Percentiles rank a stretch among this genome's conserved stretches.
Conservation (phyloP, 2,329 filamentous ascomycete genomes). For the Aureobasidium pullulans region DNA sequence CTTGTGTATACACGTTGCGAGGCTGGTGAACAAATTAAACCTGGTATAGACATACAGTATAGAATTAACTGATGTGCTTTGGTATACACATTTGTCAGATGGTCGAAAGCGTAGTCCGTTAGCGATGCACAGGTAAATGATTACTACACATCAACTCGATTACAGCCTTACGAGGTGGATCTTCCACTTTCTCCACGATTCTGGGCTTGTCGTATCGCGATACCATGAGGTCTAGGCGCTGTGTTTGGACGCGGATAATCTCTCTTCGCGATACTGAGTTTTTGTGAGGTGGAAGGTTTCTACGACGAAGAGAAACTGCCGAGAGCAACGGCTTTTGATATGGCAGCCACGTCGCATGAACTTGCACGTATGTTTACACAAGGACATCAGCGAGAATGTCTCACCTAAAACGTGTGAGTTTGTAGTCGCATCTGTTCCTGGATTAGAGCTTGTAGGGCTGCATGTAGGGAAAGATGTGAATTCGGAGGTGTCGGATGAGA, state of each 20-base stretch:
- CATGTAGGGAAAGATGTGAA: neutral
- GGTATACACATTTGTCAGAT: too few species aligned
- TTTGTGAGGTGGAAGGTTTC: neutral
- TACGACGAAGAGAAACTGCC: neutral
- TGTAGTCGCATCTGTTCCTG: neutral
- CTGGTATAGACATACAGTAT: neutral
- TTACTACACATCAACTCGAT: neutral
- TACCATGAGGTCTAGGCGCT: neutral
- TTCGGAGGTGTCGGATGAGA: neutral
- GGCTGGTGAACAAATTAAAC: too few species aligned
- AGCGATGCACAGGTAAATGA: neutral
- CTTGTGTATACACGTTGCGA: neutral
- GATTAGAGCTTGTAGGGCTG: neutral
- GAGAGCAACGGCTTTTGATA: neutral
- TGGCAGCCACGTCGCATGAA: neutral
- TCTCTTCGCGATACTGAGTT: neutral
- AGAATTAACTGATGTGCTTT: too few species aligned
- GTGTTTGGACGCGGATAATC: neutral
- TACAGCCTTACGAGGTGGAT: neutral
- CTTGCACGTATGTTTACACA: neutral
- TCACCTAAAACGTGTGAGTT: neutral
- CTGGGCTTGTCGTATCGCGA: neutral
- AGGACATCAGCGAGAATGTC: neutral
- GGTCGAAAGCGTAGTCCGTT: too few species aligned
- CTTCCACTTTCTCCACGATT: neutral